Base-by-base conservation (phyloP, 345 rosid genomes). In the Camelina neglecta region DNA sequence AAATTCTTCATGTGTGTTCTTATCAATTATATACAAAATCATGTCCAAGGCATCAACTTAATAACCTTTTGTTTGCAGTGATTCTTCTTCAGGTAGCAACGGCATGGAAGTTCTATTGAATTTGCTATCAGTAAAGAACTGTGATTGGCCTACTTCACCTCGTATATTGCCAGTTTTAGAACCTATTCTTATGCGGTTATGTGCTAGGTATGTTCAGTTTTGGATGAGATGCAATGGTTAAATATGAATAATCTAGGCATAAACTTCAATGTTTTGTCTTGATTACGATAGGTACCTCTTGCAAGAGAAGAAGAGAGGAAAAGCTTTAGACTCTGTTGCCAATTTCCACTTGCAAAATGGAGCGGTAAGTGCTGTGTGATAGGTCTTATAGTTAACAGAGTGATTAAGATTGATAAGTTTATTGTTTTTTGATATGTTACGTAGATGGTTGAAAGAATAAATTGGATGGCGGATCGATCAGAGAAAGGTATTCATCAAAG, bases 281-380 rank as follows among this genome's bases (percentile, higher is more conserved):
- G 20, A 39, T 20, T 35, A 63, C 26, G 29, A 38, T 73, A 94
- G 97, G 88, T 95, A 92, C 67, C 93, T 92, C 75, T 74, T 95
- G 71, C 88, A 84, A 79, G 98, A 92, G 93, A 90, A 95, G 77
- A 90, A 92, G 82, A 86, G 98, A 84, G 99, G 96, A 45, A 95
- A 90, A 80, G 96, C 98, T 58, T 84, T 95, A 68, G 97, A 95
- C 69, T 90, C 98, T 39, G 99, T 92, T 75, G 90, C 97, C 67
- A 95, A 95, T 79, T 95, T 95, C 83, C 99, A 90, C 85, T 81
- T 92, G 88, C 97, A 92, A 85, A 95, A 92, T 83, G 98, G 99
- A 77, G 96, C 97, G 76, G 97, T 92, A 87, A 71, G 88, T 67
- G 21, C 4, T 51, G 6, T 39, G 41, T 11, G 8, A 64, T 15